Conservation (phyloP, 2,329 filamentous ascomycete genomes). For the Ceratocystis cacaofunesta region DNA sequence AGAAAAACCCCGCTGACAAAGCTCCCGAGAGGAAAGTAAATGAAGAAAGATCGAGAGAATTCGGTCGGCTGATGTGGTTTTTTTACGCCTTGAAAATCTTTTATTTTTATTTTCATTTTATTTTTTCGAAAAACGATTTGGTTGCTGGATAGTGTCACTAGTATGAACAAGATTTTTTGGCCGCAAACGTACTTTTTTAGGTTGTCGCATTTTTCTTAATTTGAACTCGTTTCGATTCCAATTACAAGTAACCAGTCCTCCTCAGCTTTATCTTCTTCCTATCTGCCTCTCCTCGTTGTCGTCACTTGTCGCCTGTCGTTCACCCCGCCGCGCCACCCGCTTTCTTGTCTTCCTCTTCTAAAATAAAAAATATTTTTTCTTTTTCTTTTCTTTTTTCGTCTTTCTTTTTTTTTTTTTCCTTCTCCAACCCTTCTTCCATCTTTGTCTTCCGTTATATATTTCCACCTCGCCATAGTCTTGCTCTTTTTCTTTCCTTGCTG, state of each 20-base stretch:
- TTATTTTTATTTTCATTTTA: not conserved
- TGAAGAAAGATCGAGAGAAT: not conserved
- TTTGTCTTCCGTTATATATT: not conserved
- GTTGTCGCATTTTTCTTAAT: not conserved
- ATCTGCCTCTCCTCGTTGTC: not conserved
- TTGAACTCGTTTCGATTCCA: not conserved
- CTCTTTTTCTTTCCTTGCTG: not conserved
- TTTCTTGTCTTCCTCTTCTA: not conserved
- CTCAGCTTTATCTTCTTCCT: not conserved
- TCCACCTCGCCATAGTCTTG: not conserved
- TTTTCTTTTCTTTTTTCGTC: not conserved
- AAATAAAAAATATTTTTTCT: not conserved
- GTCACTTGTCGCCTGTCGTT: not conserved
- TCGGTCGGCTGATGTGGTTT: not conserved
- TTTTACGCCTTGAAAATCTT: not conserved
- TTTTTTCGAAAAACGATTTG: not conserved
- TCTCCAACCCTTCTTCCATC: not conserved
- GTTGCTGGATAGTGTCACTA: too few relatives aligned
- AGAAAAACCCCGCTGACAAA: too few relatives aligned
- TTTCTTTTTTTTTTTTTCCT: not conserved
- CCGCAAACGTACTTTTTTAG: too few relatives aligned
- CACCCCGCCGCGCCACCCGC: not conserved
- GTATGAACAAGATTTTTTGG: not conserved
- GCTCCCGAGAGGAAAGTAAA: too few relatives aligned
- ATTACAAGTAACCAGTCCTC: not conserved